Evolutionary conservation across 768 basidiomycete genomes (phyloP).

Genomic region (Mycena capillaripes): DNA sequence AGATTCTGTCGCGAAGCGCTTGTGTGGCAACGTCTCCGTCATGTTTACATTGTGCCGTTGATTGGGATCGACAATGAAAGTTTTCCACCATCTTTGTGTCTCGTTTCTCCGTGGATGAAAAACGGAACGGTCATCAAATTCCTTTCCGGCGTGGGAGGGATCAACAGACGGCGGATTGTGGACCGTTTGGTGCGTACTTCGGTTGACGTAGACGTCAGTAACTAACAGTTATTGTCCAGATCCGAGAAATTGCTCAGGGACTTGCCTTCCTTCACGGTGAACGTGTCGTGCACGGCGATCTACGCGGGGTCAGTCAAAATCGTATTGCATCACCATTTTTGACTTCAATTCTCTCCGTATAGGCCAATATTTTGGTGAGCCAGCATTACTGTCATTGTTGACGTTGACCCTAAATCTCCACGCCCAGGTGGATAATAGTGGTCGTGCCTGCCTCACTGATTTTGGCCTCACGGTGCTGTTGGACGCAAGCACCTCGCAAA

Average conservation of each 20-base stretch:
- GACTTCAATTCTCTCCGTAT: too few species aligned
- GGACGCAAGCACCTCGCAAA: conserved; percentile 17
- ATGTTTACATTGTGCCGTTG: conserved; percentile 38
- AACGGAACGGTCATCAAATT: conserved; percentile 41
- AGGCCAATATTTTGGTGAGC: conserved; percentile 40
- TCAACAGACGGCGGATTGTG: conserved; percentile 4
- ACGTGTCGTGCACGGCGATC: conserved; percentile 36
- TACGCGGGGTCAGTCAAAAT: conserved; percentile 29
- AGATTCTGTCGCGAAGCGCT: conserved; percentile 42
- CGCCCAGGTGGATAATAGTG: neutral
- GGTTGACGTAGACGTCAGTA: too few species aligned
- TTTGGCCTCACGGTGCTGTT: conserved; percentile 35
- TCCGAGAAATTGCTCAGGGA: conserved; percentile 36
- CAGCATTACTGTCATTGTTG: too few species aligned
- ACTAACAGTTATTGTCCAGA: neutral
- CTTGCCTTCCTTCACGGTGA: conserved; percentile 34
- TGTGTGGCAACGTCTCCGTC: conserved; percentile 38
- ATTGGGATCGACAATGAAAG: conserved; percentile 38
- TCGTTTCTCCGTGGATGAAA: conserved; percentile 47
- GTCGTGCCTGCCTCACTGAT: conserved; percentile 30
- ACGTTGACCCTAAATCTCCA: too few species aligned
- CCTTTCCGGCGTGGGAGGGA: conserved; percentile 27
- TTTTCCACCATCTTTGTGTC: conserved; percentile 35
- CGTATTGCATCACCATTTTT: too few species aligned
- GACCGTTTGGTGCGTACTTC: conserved; percentile 26